Evolutionary conservation across 768 basidiomycete genomes (phyloP).

Genomic region (Mycena filopes): DNA sequence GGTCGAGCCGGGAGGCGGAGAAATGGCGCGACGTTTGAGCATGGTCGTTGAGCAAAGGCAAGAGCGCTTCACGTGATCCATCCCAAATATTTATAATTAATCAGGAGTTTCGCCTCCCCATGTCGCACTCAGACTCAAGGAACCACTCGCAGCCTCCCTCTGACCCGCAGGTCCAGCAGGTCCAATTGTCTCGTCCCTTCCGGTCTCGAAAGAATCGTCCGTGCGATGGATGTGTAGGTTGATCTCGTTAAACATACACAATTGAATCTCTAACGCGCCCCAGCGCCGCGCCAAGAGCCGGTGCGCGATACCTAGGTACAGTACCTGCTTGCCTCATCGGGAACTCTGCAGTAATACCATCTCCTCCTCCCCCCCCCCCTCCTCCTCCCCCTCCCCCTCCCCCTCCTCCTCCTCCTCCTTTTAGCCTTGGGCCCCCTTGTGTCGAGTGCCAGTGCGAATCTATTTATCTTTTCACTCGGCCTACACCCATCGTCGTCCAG

Average conservation of each 20-base stretch:
- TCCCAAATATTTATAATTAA: no score
- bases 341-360: no score
- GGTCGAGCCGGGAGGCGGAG: slow-evolving; percentile 49
- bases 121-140: slow-evolving; percentile 4
- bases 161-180: no score
- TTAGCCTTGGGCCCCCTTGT: slow-evolving; percentile 35
- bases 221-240: slow-evolving; percentile 33
- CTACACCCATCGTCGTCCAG: slow-evolving; percentile 3
- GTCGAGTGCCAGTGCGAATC: slow-evolving; percentile 34
- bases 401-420: no score
- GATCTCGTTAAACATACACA: neutral
- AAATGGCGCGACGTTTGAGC: slow-evolving; percentile 52
- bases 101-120: neutral
- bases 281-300: slow-evolving; percentile 35
- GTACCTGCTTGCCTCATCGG: no score
- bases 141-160: slow-evolving; percentile 23
- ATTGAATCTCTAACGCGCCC: neutral
- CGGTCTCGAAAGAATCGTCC: slow-evolving; percentile 32
- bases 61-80: no score
- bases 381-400: no score
- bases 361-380: no score
- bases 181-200: slow-evolving; percentile 33
- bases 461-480: neutral
- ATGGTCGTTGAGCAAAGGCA: slow-evolving; percentile 45
- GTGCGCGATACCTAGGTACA: slow-evolving; percentile 34